Evolutionary conservation across 768 basidiomycete species (phyloP).

Genomic region (Leccinum uliginosum): DNA sequence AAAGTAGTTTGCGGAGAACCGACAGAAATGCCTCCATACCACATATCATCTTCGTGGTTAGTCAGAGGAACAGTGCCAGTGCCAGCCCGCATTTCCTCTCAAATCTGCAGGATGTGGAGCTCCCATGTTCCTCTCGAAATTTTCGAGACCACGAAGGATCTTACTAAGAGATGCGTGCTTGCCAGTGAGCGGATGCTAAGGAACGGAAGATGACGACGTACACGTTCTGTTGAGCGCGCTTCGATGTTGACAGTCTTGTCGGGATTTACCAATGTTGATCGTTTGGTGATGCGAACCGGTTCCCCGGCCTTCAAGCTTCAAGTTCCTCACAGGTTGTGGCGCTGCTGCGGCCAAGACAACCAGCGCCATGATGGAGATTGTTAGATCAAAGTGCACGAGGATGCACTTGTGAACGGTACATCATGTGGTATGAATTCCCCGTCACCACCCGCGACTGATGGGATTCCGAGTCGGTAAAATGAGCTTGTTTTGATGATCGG

Average conservation of each 20-base stretch:
- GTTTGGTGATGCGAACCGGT: constrained; percentile 5
- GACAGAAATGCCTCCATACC: constrained; percentile 10
- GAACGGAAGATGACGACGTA: not conserved
- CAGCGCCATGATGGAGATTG: constrained; percentile 1
- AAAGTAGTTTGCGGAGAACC: constrained; percentile 1
- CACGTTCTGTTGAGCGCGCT: constrained; percentile 4
- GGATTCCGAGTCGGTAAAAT: too few species aligned
- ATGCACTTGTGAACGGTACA: too few species aligned
- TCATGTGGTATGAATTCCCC: too few species aligned
- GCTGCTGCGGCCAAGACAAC: constrained; percentile 2
- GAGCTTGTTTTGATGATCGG: too few species aligned
- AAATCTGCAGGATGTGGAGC: not conserved
- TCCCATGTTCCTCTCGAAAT: constrained; percentile 3
- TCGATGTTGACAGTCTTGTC: constrained; percentile 5
- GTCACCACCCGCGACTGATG: too few species aligned
- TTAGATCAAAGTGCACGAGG: not conserved
- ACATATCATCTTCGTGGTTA: not conserved
- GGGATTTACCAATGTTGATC: not conserved
- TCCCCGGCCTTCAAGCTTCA: too few species aligned
- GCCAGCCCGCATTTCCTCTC: not conserved
- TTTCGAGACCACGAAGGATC: not conserved
- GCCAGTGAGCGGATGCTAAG: not conserved
- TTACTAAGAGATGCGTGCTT: not conserved
- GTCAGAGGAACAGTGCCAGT: not conserved
- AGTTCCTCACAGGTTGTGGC: not conserved